Evolutionary conservation across 2,329 filamentous ascomycete genomes (phyloP).

Genomic region (Xenoacremonium recifei): DNA sequence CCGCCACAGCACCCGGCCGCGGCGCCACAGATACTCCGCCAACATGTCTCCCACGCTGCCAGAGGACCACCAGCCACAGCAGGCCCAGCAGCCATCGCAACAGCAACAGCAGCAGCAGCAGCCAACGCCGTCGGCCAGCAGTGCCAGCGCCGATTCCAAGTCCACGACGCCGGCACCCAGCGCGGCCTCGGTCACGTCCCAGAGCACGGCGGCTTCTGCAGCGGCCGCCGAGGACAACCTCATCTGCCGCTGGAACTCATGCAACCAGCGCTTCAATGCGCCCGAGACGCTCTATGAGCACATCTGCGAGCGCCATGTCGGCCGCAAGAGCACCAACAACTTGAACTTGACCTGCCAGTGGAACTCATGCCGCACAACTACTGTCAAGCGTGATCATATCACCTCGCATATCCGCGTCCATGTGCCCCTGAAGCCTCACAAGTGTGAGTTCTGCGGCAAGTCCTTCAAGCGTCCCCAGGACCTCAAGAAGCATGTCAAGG

Average conservation of each 20-base stretch:
- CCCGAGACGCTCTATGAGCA: slow-evolving; percentile 73
- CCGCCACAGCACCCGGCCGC: no score
- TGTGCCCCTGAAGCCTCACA: slow-evolving; percentile 98
- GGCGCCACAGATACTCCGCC: slow-evolving; percentile 22
- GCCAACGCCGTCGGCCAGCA: slow-evolving; percentile 31
- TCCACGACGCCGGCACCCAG: slow-evolving; percentile 53
- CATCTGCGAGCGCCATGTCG: slow-evolving; percentile 96
- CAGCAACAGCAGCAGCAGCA: slow-evolving; percentile 21
- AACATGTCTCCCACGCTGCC: slow-evolving; percentile 33
- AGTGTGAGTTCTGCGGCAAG: slow-evolving; percentile 98
- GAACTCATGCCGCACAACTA: slow-evolving; percentile 94
- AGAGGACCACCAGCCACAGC: slow-evolving; percentile 24
- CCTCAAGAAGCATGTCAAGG: slow-evolving; percentile 98
- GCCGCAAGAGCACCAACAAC: slow-evolving; percentile 98
- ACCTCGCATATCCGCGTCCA: slow-evolving; percentile 98
- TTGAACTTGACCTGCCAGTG: slow-evolving; percentile 96
- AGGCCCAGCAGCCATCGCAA: slow-evolving; percentile 16
- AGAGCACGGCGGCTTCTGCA: slow-evolving; percentile 40
- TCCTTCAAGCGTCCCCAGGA: slow-evolving; percentile 99
- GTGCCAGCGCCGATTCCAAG: slow-evolving; percentile 48
- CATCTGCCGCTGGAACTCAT: slow-evolving; percentile 59
- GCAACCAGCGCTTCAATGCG: slow-evolving; percentile 56
- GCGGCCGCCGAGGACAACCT: slow-evolving; percentile 51
- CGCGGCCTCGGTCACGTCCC: slow-evolving; percentile 45
- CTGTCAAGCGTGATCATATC: slow-evolving; percentile 98